Base-by-base conservation (phyloP, 2,329 filamentous ascomycete species). In the Myriosclerotinia scirpicola region DNA sequence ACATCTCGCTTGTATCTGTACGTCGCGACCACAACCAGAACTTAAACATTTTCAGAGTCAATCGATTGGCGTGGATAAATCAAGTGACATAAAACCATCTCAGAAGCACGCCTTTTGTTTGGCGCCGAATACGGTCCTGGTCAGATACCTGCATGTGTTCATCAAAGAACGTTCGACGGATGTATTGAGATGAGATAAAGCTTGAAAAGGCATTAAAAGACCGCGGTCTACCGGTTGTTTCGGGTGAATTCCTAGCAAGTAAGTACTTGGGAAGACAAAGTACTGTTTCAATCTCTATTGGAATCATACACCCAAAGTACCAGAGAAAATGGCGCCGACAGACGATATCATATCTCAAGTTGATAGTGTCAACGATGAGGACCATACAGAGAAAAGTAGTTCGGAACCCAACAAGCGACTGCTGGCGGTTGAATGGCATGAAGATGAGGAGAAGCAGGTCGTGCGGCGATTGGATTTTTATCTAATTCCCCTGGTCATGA, bases 401-500 rank as follows among this genome's bases (percentile, higher is more conserved):
- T 65, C 54, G 2, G 63, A 65, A 12, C 54, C 60, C 63, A 65
- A 65, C 5, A 60, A 53, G n/a, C 34, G 54, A 52, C 44, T 65
- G 34, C 6, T 65, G 3, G 54, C 50, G 12, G 46, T 65, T 44
- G 22, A 65, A 42, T 65, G 63, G 63, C 12, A 34, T 15, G 54
- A 65, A 59, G 63, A 60, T 59, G 63, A 60, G 36, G 63, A 65
- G 22, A 65, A 65, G 22, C 14, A 34, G 5, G 42, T 65, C n/a
- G 17, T 65, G 12, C 36, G 20, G 14, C 42, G 63, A 22, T 60
- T 65, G 14, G 63, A 65, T 42, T 52, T 65, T 4, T 65, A 60
- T 48, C 36, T 65, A 4, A 65, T 65, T 50, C 63, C 54, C 36
- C n/a, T 65, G 12, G 63, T 65, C 12, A 65, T 65, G 63, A 30